Evolutionary conservation across 164 flowering plant genomes (phyloP).

Genomic region (Malania oleifera): DNA sequence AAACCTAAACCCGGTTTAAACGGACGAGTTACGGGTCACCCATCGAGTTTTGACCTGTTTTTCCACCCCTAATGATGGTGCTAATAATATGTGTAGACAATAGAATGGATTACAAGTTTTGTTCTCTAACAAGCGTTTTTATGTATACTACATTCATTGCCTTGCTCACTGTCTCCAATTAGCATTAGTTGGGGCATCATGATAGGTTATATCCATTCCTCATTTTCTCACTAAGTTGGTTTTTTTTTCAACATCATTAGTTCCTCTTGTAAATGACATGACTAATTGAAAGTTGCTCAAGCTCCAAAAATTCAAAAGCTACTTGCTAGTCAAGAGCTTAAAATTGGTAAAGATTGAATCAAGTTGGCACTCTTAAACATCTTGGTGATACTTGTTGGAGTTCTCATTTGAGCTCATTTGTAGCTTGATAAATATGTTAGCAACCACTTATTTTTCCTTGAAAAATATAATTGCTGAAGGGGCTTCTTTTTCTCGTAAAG

Average conservation of each 20-base stretch:
- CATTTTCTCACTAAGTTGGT: too few relatives aligned
- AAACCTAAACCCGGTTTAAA: too few relatives aligned
- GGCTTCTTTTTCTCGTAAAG: too few relatives aligned
- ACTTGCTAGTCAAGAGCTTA: too few relatives aligned
- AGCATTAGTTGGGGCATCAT: neutral
- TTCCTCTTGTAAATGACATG: slow-evolving; percentile 1
- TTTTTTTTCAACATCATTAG: neutral
- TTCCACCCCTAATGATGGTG: too few relatives aligned
- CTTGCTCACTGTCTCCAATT: neutral
- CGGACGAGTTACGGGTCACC: too few relatives aligned
- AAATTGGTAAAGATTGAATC: neutral
- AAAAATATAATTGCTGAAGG: neutral
- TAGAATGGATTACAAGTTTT: too few relatives aligned
- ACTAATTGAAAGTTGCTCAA: neutral
- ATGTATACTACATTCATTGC: too few relatives aligned
- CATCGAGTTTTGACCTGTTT: too few relatives aligned
- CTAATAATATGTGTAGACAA: too few relatives aligned
- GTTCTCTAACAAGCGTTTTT: too few relatives aligned
- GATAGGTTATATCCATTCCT: too few relatives aligned
- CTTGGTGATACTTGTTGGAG: neutral
- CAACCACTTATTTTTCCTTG: neutral
- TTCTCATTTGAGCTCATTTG: neutral
- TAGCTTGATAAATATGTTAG: slow-evolving; percentile 6
- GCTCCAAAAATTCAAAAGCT: neutral
- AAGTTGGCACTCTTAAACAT: neutral